Evolutionary conservation across 768 basidiomycete genomes (phyloP).

Genomic region (Austroboletus festivus): DNA sequence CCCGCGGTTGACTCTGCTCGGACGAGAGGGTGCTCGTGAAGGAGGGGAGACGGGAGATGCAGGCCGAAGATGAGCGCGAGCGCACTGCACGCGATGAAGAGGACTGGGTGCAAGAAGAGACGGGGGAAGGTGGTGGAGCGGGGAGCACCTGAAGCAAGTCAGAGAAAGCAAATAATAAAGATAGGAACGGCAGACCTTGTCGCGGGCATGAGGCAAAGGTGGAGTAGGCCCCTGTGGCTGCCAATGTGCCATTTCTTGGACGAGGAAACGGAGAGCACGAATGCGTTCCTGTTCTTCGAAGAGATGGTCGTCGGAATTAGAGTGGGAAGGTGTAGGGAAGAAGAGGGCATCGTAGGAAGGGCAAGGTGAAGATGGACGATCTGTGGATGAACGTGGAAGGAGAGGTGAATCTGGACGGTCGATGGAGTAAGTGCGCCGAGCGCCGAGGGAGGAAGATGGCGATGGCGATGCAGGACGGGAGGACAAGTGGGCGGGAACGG

Average conservation of each 20-base stretch:
- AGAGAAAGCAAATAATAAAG: no score
- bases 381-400: slow-evolving; percentile 16
- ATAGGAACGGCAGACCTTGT: slow-evolving; percentile 21
- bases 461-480: slow-evolving; percentile 26
- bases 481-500: neutral
- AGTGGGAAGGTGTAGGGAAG: slow-evolving; percentile 21
- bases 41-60: slow-evolving; percentile 31
- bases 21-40: slow-evolving; percentile 34
- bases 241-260: slow-evolving; percentile 39
- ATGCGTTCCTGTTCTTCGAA: slow-evolving; percentile 32
- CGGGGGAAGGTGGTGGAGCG: slow-evolving; percentile 27
- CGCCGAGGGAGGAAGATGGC: slow-evolving; percentile 32
- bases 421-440: slow-evolving; percentile 11
- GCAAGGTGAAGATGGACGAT: slow-evolving; percentile 7
- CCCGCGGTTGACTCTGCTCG: slow-evolving; percentile 29
- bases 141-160: slow-evolving; percentile 14
- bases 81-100: slow-evolving; percentile 26
- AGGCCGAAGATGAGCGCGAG: slow-evolving; percentile 29
- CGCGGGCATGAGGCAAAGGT: slow-evolving; percentile 11
- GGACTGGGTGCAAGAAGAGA: slow-evolving; percentile 24
- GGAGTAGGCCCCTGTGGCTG: slow-evolving; percentile 14
- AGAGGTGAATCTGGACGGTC: slow-evolving; percentile 21
- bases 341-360: slow-evolving; percentile 36
- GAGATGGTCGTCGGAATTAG: slow-evolving; percentile 9
- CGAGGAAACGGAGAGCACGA: slow-evolving; percentile 35